phyloP scores from a whole-genome alignment of 805 yeast species.

The Ascoidea asiatica region DNA sequence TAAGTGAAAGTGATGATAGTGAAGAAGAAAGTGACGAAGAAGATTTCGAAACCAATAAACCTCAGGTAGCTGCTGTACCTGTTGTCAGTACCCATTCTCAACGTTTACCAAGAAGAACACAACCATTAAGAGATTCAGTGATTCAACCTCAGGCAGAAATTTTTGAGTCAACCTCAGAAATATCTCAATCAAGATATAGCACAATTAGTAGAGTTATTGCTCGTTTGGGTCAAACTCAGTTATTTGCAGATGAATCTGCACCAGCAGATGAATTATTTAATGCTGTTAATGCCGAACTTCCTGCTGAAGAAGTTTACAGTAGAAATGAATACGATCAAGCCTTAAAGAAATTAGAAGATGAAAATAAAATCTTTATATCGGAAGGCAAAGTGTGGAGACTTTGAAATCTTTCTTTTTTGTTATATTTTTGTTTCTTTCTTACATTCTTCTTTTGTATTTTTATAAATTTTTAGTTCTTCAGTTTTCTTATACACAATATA shows the following conservation, averaged over 20 bases:
- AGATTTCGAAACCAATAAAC: conserved; percentile 11
- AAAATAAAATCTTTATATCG: conserved; percentile 33
- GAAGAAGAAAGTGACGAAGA: conserved; percentile 16
- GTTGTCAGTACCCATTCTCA: conserved; percentile 7
- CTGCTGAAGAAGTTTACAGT: conserved; percentile 34
- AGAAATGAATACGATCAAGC: conserved; percentile 31
- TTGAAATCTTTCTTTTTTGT: no score
- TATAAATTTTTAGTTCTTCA: no score
- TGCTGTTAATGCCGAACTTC: conserved; percentile 28
- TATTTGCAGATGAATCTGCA: conserved; percentile 31
- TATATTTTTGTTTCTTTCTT: no score
- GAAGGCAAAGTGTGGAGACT: conserved; percentile 36
- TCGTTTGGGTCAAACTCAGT: conserved; percentile 26
- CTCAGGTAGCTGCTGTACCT: conserved; percentile 8
- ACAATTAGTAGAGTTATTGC: conserved; percentile 34
- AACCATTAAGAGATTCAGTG: not conserved
- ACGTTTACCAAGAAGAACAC: conserved; percentile 4
- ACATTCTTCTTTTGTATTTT: no score
- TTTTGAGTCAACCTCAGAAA: conserved; percentile 20
- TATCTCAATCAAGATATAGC: conserved; percentile 38
- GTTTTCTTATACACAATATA: no score
- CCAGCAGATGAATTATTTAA: conserved; percentile 22
- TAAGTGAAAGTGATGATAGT: conserved; percentile 16
- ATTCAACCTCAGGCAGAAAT: conserved; percentile 3
- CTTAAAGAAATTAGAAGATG: conserved; percentile 25